phyloP scores from a whole-genome alignment of 345 rosid species.

The Bruguiera sexangula region DNA sequence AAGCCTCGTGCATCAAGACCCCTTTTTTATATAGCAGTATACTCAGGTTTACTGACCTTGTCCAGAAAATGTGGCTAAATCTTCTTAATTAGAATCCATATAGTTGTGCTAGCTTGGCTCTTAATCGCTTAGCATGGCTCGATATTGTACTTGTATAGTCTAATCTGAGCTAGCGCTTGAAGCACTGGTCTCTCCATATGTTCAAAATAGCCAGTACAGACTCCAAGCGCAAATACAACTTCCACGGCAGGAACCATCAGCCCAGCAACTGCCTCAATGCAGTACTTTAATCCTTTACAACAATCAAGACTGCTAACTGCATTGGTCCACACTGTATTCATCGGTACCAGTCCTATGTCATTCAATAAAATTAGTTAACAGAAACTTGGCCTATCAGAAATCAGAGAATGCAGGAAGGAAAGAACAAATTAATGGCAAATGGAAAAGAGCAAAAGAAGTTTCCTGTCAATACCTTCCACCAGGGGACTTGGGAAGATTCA shows the following conservation, averaged over 20 bases:
- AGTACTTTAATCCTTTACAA: no score
- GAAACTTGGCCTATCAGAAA: background rate
- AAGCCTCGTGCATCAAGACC: no score
- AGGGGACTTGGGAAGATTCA: slow-evolving; percentile 49
- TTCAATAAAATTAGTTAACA: background rate
- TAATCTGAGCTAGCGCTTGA: slow-evolving; percentile 70
- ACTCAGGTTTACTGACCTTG: no score
- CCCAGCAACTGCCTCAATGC: slow-evolving; percentile 9
- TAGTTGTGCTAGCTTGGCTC: no score
- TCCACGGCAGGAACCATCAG: slow-evolving; percentile 52
- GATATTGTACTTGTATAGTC: background rate
- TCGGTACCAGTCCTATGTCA: slow-evolving; percentile 53
- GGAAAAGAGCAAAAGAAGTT: background rate
- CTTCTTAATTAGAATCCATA: no score
- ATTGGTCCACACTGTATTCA: slow-evolving; percentile 16
- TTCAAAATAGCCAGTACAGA: slow-evolving; percentile 68
- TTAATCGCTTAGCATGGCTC: no score
- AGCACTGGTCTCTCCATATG: slow-evolving; percentile 65
- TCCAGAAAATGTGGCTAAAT: no score
- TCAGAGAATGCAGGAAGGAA: background rate
- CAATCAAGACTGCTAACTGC: no score
- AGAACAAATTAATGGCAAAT: background rate
- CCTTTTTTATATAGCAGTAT: no score
- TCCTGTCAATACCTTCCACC: slow-evolving; percentile 55
- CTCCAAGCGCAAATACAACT: slow-evolving; percentile 68